These are phyloP conservation scores for Ascochyta fabae DNA, from an alignment of 2,329 filamentous ascomycete genomes.

Conservation along the genomic window DNA sequence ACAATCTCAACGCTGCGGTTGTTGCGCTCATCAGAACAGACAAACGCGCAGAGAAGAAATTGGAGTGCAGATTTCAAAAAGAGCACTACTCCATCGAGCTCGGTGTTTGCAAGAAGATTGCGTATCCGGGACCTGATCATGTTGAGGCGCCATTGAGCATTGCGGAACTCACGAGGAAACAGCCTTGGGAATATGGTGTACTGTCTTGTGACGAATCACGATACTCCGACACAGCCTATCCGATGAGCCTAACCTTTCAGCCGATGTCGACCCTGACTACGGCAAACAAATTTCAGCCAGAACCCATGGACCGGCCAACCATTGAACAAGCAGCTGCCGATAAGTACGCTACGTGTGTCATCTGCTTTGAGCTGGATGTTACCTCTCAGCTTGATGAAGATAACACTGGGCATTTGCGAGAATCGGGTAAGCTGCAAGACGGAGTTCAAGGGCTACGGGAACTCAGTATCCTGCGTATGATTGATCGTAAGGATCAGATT, in stretches of 20 bases:
- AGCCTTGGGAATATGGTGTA: conserved; percentile 7
- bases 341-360: not conserved
- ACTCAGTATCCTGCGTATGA: not conserved
- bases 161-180: not conserved
- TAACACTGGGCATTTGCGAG: not conserved
- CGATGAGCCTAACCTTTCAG: conserved; percentile 1
- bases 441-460: not conserved
- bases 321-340: not conserved
- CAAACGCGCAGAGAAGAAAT: not conserved
- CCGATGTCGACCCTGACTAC: conserved; percentile 1
- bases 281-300: not conserved
- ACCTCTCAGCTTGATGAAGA: not conserved
- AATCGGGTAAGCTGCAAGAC: not conserved
- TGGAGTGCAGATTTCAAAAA: not conserved
- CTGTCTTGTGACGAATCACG: not conserved
- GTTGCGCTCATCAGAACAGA: not conserved
- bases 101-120: not conserved
- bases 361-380: not conserved
- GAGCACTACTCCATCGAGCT: not conserved
- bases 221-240: conserved; percentile 3
- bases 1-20: not conserved
- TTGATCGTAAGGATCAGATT: too few species aligned
- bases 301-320: not conserved
- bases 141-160: not conserved
- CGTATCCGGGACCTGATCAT: not conserved